Base-by-base conservation (phyloP, 1,284 basidiomycete species). In the Ceratobasidium sp. region DNA sequence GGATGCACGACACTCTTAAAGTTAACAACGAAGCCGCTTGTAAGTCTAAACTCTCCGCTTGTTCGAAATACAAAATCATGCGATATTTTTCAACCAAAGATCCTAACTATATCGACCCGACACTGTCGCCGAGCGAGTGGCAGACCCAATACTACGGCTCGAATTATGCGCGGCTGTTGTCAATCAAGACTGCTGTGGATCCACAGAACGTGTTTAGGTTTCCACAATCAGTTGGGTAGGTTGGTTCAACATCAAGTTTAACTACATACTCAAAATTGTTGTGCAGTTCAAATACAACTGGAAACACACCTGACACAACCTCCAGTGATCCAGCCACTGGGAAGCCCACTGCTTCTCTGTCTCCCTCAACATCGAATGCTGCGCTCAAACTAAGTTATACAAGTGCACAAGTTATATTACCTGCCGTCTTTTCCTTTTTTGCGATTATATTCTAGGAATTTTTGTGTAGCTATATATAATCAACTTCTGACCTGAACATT, bases 141-240 rank as follows among this genome's bases (percentile, higher is more conserved):
- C 67, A 71, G 30, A 45, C 36, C 21, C 45, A 52, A 30, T 75
- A 75, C 60, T 75, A 73, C 52, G 74, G 74, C 18, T 36, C 65
- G 0, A 73, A 75, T 43, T 72, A 72, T 32, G 52, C 50, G 16
- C 65, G 70, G 36, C 36, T 75, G 59, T 16, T 59, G 41, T 39
- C 55, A 36, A 59, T 73, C 46, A 75, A 75, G 26, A 30, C 45
- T 14, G 59, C 59, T 34, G 72, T 70, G 43, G 74, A 75, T 32
- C 72, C 74, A 10, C 53, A 48, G 52, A 73, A 73, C 46, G 74
- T 75, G 48, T 75, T 75, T 48, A 71, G 69, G 39, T 75, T 73
- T 60, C 74, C 72, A 10, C 74, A 75, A 45, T 70, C 74, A 6
- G 61, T 75, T 18, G 67, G 67, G 67, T 70, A 46, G 10, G 53